A percentile compares a stretch with the other conserved stretches of the same genome.
These are phyloP conservation scores for Brassica juncea DNA, from an alignment of 345 rosid genomes.

Conservation along the genomic window DNA sequence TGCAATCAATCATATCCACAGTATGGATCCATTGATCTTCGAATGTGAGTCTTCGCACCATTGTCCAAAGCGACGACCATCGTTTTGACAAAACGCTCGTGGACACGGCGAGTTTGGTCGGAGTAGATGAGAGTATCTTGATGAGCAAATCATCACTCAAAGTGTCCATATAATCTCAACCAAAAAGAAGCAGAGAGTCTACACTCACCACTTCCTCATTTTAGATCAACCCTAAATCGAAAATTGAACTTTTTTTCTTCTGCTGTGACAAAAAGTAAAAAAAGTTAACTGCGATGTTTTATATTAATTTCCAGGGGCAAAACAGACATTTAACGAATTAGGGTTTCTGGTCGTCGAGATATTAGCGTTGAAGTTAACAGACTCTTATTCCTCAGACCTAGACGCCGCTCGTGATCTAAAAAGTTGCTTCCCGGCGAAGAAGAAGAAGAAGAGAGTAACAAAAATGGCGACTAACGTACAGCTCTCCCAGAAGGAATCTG, in stretches of 20 bases:
- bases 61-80: constrained; percentile 16
- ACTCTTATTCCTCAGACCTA: not conserved
- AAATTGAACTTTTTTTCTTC: no score
- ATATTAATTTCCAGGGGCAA: not conserved
- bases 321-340: not conserved
- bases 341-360: not conserved
- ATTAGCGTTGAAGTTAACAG: not conserved
- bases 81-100: constrained; percentile 19
- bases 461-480: constrained; percentile 34
- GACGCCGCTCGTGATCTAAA: not conserved
- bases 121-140: constrained; percentile 1
- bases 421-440: constrained; percentile 1
- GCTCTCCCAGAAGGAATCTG: constrained; percentile 63
- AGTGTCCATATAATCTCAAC: no score
- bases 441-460: constrained; percentile 16
- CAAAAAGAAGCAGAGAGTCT: not conserved
- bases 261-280: not conserved
- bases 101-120: not conserved
- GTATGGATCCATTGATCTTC: not conserved
- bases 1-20: not conserved
- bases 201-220: not conserved
- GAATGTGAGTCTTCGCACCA: constrained; percentile 21
- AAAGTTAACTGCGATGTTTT: not conserved
- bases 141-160: not conserved
- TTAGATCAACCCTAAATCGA: not conserved